Evolutionary conservation across 2,329 filamentous ascomycete genomes (phyloP), one percentile per base, ranked within the genome.

Genomic region (Didymosphaeria variabile): DNA sequence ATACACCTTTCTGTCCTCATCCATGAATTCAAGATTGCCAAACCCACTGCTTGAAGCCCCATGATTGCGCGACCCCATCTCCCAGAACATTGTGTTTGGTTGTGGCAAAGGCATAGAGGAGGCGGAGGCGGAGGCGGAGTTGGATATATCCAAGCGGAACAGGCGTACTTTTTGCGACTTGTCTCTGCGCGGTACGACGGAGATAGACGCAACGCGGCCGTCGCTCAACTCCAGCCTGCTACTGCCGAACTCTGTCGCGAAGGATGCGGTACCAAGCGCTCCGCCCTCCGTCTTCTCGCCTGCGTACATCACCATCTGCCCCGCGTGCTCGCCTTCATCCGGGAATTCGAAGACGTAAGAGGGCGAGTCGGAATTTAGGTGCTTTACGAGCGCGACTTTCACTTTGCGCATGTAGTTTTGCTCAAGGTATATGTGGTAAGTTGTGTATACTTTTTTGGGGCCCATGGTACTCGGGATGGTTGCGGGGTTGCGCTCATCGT

Each of bases 401-500:
- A 54, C 17, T 12, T 23, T 23, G 3, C 32, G 34, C 34, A 54
- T 21, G 51, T 54, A 54, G 12, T 54, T 54, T 15, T 54, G 32
- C 21, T 54, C 51, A 3, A 54, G 34, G 38, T 54, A 44, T 17
- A 54, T 23, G 51, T 54, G 51, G 51, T 54, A 42, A 12, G 51
- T 54, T 17, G 51, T 40, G 23, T 26, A 42, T 12, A 54, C 34
- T 21, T 54, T 54, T 26, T 23, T 31, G 21, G 19, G n/a, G 12
- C 51, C 51, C 34, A 54, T 40, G 21, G 21, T 26, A 13, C 51
- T 44, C 19, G 38, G 34, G 51, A 54, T 40, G 19, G 32, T 40
- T 9, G 51, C 23, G 34, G 51, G 51, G 19, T 54, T 54, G 51
- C 51, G 47, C 29, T 51, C 47, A 51, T 51, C 47, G 47, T 49